Conservation (phyloP, 257 asterid genomes). For the Apocynum venetum region DNA sequence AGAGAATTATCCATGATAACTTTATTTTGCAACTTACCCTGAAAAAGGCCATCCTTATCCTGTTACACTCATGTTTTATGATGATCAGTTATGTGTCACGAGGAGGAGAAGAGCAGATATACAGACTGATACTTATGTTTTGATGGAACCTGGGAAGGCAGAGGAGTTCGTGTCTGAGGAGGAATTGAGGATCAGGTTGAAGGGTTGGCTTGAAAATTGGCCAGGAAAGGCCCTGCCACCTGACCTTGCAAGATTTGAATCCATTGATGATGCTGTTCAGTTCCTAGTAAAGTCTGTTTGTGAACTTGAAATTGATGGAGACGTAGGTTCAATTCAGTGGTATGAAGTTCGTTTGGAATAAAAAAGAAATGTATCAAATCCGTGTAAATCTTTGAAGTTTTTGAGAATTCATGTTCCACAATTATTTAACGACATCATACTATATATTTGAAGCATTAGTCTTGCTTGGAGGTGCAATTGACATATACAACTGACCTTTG, state of each 20-base stretch:
- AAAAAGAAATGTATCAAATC: background rate
- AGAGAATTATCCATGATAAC: too few species aligned
- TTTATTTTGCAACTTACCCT: too few species aligned
- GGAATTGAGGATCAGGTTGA: conserved; percentile 48
- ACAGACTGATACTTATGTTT: conserved; percentile 54
- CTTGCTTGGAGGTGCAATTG: too few species aligned
- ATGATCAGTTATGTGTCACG: conserved; percentile 33
- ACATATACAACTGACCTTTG: too few species aligned
- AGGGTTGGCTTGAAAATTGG: conserved; percentile 66
- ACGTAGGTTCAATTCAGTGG: conserved; percentile 87
- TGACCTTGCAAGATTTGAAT: conserved; percentile 65
- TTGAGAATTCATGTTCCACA: background rate
- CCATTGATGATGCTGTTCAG: conserved; percentile 61
- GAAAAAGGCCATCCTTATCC: background rate
- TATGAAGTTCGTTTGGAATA: conserved; percentile 61
- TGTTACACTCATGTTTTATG: background rate
- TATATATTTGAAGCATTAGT: too few species aligned
- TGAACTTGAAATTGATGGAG: conserved; percentile 81
- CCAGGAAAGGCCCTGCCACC: conserved; percentile 48
- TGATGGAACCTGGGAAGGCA: conserved; percentile 68
- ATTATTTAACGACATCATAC: too few species aligned
- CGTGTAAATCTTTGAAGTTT: too few species aligned
- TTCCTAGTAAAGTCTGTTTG: conserved; percentile 66
- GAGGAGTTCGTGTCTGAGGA: conserved; percentile 80
- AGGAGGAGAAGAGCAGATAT: conserved; percentile 73